Evolutionary conservation across 148 eudicot species (phyloP), one percentile per base, ranked within the genome.

Genomic region (Linanthus parryae): DNA sequence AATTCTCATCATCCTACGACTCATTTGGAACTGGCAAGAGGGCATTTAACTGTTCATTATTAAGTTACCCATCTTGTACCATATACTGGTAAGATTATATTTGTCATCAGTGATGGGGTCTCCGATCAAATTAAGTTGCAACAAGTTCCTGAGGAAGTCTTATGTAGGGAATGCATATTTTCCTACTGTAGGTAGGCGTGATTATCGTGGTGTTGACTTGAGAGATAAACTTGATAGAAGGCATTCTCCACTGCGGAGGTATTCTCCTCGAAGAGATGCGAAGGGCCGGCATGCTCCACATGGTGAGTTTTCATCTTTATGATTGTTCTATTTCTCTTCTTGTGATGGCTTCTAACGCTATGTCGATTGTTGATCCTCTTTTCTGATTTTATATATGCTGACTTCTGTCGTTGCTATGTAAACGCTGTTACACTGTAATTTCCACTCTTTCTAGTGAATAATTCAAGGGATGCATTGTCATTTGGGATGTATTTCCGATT

Each of bases 151-250:
- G n/a, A n/a, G n/a, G n/a, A n/a, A n/a, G n/a, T n/a, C n/a, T n/a
- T n/a, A n/a, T n/a, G n/a, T n/a, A n/a, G n/a, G n/a, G n/a, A n/a
- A n/a, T n/a, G n/a, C n/a, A n/a, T n/a, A 15, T 8, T 18, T 64
- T n/a, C 61, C 57, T 44, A 16, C 56, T 44, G 63, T 78, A 92
- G 98, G 82, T 44, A 72, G 86, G 65, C 81, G 72, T 67, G 78
- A 65, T 44, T 45, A 62, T 47, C 61, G 77, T 38, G 69, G 54
- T 48, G 54, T 57, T 63, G 98, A 84, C 59, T 69, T 82, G 69
- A 81, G 94, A 71, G 85, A 68, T 58, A 92, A 71, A 74, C 79
- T 86, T 52, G 94, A 71, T 44, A 74, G 85, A 60, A 79, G 75
- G 64, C 87, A 56, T 37, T 92, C 98, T 63, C 84, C 96, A 26